phyloP scores from a whole-genome alignment of 2,329 filamentous ascomycete species.

The Scorias spongiosa region DNA sequence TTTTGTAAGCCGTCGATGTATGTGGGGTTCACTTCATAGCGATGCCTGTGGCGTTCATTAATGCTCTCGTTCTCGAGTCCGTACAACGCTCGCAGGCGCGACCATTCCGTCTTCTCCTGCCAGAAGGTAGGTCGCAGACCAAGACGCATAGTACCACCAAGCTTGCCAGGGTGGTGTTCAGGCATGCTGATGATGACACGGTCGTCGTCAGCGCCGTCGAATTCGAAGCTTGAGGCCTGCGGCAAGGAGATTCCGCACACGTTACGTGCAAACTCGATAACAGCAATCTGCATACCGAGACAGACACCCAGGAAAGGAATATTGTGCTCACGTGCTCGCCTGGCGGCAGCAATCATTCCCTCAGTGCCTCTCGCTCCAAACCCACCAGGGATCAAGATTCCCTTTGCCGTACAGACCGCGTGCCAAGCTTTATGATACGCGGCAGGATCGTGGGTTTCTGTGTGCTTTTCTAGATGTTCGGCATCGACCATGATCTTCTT shows the following conservation, averaged over 20 bases:
- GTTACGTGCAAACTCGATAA: conserved; percentile 74
- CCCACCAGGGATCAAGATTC: conserved; percentile 57
- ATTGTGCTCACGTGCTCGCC: conserved; percentile 70
- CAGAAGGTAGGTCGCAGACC: conserved; percentile 62
- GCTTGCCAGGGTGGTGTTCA: conserved; percentile 58
- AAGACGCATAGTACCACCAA: conserved; percentile 79
- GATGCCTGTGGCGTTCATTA: conserved; percentile 67
- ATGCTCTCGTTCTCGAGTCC: conserved; percentile 32
- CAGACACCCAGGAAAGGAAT: conserved; percentile 81
- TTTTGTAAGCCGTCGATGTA: conserved; percentile 54
- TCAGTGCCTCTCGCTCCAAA: conserved; percentile 72
- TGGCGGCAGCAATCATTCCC: conserved; percentile 80
- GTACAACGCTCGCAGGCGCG: conserved; percentile 61
- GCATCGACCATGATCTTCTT: conserved; percentile 76
- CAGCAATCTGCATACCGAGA: conserved; percentile 82
- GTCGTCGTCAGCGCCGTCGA: conserved; percentile 45
- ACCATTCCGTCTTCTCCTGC: conserved; percentile 63
- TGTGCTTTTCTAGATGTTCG: conserved; percentile 60
- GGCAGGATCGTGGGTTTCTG: conserved; percentile 46
- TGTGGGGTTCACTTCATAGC: conserved; percentile 79
- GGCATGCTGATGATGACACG: conserved; percentile 84
- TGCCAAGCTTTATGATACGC: conserved; percentile 72
- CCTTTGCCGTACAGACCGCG: conserved; percentile 53
- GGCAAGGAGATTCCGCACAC: conserved; percentile 45
- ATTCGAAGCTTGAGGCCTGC: conserved; percentile 41